Evolutionary conservation across 2,329 filamentous ascomycete species (phyloP).

Genomic region (Microsporum audouinii): DNA sequence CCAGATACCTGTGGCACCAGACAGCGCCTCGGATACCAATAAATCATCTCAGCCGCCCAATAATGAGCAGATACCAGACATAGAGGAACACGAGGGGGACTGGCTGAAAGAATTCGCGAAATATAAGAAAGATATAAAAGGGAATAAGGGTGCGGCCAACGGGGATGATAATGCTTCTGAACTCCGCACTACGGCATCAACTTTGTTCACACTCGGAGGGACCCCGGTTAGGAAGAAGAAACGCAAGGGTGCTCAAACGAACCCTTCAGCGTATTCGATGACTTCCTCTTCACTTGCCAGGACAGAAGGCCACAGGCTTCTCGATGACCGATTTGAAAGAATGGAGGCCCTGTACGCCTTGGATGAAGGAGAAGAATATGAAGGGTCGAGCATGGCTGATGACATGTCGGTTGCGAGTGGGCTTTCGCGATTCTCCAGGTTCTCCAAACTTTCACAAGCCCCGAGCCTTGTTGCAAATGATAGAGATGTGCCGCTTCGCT

Average conservation of each 20-base stretch:
- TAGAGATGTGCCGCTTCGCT: conserved; percentile 47
- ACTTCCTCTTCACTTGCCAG: conserved; percentile 75
- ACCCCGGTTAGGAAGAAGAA: conserved; percentile 63
- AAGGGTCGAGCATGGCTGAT: conserved; percentile 21
- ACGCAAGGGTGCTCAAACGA: conserved; percentile 85
- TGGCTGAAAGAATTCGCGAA: conserved; percentile 91
- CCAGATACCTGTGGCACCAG: conserved; percentile 10
- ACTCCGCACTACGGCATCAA: conserved; percentile 33
- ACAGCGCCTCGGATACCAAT: conserved; percentile 10
- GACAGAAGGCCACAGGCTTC: conserved; percentile 71
- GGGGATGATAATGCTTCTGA: conserved; percentile 31
- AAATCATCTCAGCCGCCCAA: conserved; percentile 31
- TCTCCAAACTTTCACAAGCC: conserved; percentile 49
- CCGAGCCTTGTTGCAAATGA: conserved; percentile 38
- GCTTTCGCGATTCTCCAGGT: conserved; percentile 32
- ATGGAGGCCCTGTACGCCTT: conserved; percentile 72
- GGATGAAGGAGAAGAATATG: conserved; percentile 44
- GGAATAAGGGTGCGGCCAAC: conserved; percentile 29
- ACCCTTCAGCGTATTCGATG: conserved; percentile 81
- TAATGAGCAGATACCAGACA: conserved; percentile 30
- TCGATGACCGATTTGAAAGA: conserved; percentile 86
- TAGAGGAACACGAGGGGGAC: conserved; percentile 56
- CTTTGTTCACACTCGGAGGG: conserved; percentile 52
- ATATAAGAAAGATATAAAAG: conserved; percentile 68
- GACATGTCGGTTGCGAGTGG: conserved; percentile 40